Conservation (phyloP, 1,284 basidiomycete genomes). For the Fomes fomentarius region DNA sequence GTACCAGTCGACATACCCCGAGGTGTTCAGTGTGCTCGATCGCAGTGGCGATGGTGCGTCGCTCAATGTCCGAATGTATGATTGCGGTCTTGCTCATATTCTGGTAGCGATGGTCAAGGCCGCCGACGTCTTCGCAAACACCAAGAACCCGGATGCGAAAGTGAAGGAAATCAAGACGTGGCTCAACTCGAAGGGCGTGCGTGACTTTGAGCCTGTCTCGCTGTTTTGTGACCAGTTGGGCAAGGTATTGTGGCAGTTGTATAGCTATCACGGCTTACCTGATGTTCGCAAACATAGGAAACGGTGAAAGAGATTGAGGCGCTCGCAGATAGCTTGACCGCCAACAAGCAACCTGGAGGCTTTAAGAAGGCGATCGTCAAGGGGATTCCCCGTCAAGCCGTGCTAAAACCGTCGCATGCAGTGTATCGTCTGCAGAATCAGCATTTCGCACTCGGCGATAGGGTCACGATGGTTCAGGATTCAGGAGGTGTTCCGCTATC, state of each 20-base stretch:
- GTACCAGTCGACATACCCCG: constrained; percentile 71
- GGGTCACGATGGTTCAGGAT: constrained; percentile 95
- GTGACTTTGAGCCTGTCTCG: constrained; percentile 91
- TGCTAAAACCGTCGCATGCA: constrained; percentile 93
- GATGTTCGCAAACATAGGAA: no score
- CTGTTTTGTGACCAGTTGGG: constrained; percentile 91
- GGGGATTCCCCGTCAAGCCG: constrained; percentile 90
- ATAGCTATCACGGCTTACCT: no score
- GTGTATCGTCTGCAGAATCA: constrained; percentile 91
- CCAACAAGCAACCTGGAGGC: constrained; percentile 56
- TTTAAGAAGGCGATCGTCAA: constrained; percentile 93
- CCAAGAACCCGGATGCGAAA: constrained; percentile 63
- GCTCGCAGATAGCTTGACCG: constrained; percentile 70
- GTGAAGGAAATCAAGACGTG: constrained; percentile 84
- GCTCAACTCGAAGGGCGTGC: constrained; percentile 86
- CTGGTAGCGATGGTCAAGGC: constrained; percentile 72
- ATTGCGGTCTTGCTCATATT: background rate
- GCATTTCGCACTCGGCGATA: constrained; percentile 90
- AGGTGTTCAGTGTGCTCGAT: constrained; percentile 77
- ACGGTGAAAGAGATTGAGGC: constrained; percentile 81
- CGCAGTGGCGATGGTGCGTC: constrained; percentile 66
- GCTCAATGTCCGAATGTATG: background rate
- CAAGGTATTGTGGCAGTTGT: constrained; percentile 55
- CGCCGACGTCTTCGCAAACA: constrained; percentile 70
- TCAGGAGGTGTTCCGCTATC: constrained; percentile 92